phyloP scores from a whole-genome alignment of 768 basidiomycete genomes.

The Nevesoporus exiguus region DNA sequence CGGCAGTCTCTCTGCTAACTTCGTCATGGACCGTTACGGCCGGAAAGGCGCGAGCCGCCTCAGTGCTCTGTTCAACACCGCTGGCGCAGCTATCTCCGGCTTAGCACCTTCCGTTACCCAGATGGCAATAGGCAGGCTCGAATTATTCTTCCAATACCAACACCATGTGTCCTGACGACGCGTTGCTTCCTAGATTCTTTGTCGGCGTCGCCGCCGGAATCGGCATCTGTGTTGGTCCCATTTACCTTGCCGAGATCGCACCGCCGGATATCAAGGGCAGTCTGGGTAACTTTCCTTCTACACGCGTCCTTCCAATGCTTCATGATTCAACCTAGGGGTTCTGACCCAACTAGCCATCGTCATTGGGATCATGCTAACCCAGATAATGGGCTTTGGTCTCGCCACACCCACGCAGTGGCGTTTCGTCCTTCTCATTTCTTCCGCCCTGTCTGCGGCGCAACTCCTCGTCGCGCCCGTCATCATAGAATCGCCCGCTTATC shows the following conservation, averaged over 20 bases:
- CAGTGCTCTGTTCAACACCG: constrained; percentile 51
- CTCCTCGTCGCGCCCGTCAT: constrained; percentile 50
- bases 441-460: constrained; percentile 52
- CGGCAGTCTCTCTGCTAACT: constrained; percentile 68
- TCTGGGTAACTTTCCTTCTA: constrained; percentile 48
- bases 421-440: constrained; percentile 62
- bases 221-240: constrained; percentile 75
- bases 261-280: constrained; percentile 72
- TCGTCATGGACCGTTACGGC: constrained; percentile 67
- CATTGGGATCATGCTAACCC: constrained; percentile 83
- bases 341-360: constrained; percentile 83
- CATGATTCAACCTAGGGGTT: constrained; percentile 47
- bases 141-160: constrained; percentile 1
- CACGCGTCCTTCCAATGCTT: background rate
- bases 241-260: constrained; percentile 83
- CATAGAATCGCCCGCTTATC: constrained; percentile 72
- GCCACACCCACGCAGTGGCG: constrained; percentile 72
- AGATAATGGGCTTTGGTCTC: constrained; percentile 66
- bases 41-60: constrained; percentile 62
- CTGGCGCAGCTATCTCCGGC: constrained; percentile 66
- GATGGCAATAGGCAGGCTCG: constrained; percentile 66
- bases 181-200: constrained; percentile 43
- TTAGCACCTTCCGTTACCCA: constrained; percentile 52
- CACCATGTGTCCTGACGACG: background rate
- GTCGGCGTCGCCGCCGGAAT: constrained; percentile 71